These are phyloP conservation scores for Darksidea phi DNA, from an alignment of 495 filamentous ascomycete genomes.

Conservation along the genomic window DNA sequence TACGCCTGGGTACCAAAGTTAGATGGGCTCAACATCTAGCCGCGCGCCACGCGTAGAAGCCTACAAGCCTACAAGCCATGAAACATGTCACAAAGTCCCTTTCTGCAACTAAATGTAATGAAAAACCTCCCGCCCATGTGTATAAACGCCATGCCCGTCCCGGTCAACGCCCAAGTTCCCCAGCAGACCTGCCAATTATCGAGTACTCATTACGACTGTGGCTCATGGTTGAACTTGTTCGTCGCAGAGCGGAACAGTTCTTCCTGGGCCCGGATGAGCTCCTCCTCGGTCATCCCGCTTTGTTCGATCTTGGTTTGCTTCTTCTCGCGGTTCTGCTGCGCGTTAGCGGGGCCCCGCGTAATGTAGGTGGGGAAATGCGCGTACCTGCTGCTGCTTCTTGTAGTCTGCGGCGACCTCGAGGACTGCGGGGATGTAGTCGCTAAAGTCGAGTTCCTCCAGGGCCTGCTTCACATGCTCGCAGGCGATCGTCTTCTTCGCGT, in stretches of 20 bases:
- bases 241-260: slow-evolving; percentile 84
- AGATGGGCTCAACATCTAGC: too few species aligned
- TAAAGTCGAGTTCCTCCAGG: slow-evolving; percentile 82
- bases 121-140: neutral
- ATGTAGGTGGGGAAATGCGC: slow-evolving; percentile 29
- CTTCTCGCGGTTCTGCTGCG: slow-evolving; percentile 80
- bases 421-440: slow-evolving; percentile 83
- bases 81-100: too few species aligned
- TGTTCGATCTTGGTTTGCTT: slow-evolving; percentile 95
- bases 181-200: neutral
- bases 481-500: slow-evolving; percentile 97
- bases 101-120: neutral
- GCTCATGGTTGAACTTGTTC: slow-evolving; percentile 61
- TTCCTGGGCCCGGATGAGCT: slow-evolving; percentile 83
- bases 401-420: slow-evolving; percentile 85
- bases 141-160: neutral
- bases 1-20: too few species aligned
- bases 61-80: neutral
- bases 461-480: slow-evolving; percentile 95
- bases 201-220: slow-evolving; percentile 1
- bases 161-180: slow-evolving; percentile 13
- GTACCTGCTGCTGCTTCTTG: slow-evolving; percentile 86
- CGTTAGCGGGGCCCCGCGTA: slow-evolving; percentile 15
- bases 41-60: too few species aligned
- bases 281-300: slow-evolving; percentile 83